These are phyloP conservation scores for Podospora anserina DNA, from an alignment of 495 filamentous ascomycete species.

Conservation along the genomic window DNA sequence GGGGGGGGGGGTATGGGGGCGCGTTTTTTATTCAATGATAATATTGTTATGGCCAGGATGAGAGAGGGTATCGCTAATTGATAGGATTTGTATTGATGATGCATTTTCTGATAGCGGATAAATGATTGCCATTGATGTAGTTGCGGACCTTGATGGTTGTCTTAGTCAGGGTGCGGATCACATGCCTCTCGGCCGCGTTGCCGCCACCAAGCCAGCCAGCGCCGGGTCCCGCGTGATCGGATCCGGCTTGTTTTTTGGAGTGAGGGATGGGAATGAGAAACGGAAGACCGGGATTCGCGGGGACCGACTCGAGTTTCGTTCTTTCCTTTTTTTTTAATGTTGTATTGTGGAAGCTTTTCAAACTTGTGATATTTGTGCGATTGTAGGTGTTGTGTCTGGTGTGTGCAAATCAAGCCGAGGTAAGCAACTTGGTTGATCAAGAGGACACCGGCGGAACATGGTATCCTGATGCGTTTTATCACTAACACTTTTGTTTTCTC, in stretches of 20 bases:
- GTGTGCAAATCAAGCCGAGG: neutral
- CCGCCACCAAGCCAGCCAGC: neutral
- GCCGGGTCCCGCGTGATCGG: neutral
- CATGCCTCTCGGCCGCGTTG: conserved; percentile 4
- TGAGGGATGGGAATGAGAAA: neutral
- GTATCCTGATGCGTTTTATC: neutral
- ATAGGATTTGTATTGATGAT: neutral
- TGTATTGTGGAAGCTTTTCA: neutral
- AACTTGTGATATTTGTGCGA: neutral
- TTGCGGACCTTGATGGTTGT: neutral
- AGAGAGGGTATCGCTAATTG: neutral
- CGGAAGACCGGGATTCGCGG: neutral
- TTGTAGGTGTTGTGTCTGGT: neutral
- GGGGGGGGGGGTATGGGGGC: neutral
- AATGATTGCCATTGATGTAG: neutral
- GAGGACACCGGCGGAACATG: neutral
- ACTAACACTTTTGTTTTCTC: neutral
- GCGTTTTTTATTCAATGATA: neutral
- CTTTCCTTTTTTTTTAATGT: neutral
- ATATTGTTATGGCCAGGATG: neutral
- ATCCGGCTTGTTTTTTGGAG: neutral
- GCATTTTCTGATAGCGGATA: neutral
- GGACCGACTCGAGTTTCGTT: neutral
- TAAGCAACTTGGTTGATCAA: neutral
- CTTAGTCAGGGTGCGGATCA: neutral